Base-by-base conservation (phyloP, 202 grass and related monocot genomes). In the Panicum virgatum region DNA sequence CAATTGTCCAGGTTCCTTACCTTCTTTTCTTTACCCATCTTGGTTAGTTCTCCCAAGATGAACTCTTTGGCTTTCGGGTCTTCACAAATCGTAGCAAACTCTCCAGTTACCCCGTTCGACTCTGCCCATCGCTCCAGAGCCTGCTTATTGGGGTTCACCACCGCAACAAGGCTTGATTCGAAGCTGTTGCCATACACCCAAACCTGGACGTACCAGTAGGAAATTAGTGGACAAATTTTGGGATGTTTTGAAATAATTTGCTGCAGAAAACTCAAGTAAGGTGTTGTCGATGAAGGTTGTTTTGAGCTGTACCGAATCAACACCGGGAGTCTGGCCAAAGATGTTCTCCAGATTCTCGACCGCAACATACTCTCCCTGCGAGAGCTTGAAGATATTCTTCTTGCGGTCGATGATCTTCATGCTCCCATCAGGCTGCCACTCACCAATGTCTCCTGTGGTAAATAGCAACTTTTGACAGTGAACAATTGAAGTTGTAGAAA, bases 351-450 rank as follows among this genome's bases (percentile, higher is more conserved):
- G 76, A 92, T 98, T 96, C 76, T 98, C 91, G 8, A 98, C 96
- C 0, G 92, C 92, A 23, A 98, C 92, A 51, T 96, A 98, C 67
- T 98, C 96, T 82, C 96, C 96, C 79, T 96, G 96, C 15, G 96
- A 98, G 44, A 98, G 89, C 84, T 98, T 98, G 83, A 98, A 98
- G 60, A 98, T 98, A 70, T 98, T 98, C 80, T 98, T 98, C 91
- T 98, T 98, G 53, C 96, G 81, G 47, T 98, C 96, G 58, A 98
- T 96, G 62, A 96, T 98, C 89, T 98, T 98, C 90, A 98, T 86
- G 67, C 87, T 93, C 69, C 96, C 96, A 60, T 96, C 89, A 48
- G 87, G 80, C 64, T 93, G 96, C 92, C 92, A 98, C 80, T 98
- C 96, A 61, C 96, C 96, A 81, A 98, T 81, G 45, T 98, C 96